Conservation (phyloP, 2,329 filamentous ascomycete genomes). For the Claviceps lovelessii region DNA sequence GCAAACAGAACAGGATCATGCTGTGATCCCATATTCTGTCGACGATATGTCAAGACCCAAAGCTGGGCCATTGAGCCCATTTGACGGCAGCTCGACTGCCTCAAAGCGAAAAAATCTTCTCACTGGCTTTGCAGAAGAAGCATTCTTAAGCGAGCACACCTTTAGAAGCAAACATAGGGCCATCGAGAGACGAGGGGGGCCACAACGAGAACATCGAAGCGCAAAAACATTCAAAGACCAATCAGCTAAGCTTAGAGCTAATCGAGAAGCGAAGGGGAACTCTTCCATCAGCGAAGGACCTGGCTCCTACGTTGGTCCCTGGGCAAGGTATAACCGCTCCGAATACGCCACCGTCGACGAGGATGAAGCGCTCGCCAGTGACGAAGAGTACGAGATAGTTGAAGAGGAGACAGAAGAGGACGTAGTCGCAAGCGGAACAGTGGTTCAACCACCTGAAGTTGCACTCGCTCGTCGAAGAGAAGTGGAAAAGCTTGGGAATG, state of each 20-base stretch:
- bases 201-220: constrained; percentile 40
- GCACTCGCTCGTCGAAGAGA: constrained; percentile 42
- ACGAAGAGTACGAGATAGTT: constrained; percentile 65
- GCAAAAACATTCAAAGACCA: constrained; percentile 52
- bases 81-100: constrained; percentile 45
- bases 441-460: constrained; percentile 40
- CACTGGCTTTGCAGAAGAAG: constrained; percentile 80
- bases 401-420: constrained; percentile 65
- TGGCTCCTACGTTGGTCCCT: constrained; percentile 82
- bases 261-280: constrained; percentile 73
- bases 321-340: constrained; percentile 67
- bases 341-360: constrained; percentile 61
- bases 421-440: constrained; percentile 48
- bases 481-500: constrained; percentile 47
- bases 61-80: constrained; percentile 61
- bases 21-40: constrained; percentile 52
- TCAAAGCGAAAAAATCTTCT: constrained; percentile 68
- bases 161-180: constrained; percentile 82
- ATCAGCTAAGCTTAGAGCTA: constrained; percentile 51
- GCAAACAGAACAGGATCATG: constrained; percentile 42
- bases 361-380: constrained; percentile 62
- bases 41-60: constrained; percentile 53
- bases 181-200: constrained; percentile 51
- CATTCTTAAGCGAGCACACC: constrained; percentile 75
- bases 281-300: constrained; percentile 73